A percentile compares a stretch with the other conserved stretches of the same genome.
Conservation (phyloP, 2,329 filamentous ascomycete genomes). For the Exophiala sp. region DNA sequence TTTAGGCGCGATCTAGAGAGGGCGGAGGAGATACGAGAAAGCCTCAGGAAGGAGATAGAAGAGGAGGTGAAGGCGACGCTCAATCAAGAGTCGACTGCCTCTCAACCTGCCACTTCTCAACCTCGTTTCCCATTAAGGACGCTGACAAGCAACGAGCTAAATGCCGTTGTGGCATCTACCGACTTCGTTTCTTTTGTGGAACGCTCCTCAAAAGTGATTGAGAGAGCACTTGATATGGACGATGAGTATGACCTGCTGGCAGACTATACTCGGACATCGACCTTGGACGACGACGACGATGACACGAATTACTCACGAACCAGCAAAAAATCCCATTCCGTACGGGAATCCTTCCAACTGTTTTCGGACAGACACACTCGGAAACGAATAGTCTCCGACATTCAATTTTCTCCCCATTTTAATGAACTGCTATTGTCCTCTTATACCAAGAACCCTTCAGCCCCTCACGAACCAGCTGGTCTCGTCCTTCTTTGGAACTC, state of each 20-base stretch:
- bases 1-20: conserved; percentile 76
- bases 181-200: conserved; percentile 96
- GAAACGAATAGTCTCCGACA: conserved; percentile 92
- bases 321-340: conserved; percentile 26
- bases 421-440: conserved; percentile 88
- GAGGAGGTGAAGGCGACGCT: conserved; percentile 75
- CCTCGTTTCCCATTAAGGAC: conserved; percentile 71
- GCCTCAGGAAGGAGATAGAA: conserved; percentile 83
- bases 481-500: conserved; percentile 96
- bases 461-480: conserved; percentile 88
- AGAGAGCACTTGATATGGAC: conserved; percentile 80
- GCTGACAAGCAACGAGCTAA: conserved; percentile 78
- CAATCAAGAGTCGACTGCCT: conserved; percentile 32
- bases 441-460: conserved; percentile 95
- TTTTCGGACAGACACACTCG: conserved; percentile 95
- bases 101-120: conserved; percentile 43
- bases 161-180: conserved; percentile 83
- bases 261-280: conserved; percentile 82
- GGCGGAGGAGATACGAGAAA: conserved; percentile 84
- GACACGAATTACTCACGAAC: conserved; percentile 39
- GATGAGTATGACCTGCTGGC: conserved; percentile 95
- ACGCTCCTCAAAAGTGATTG: conserved; percentile 92
- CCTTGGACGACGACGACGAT: conserved; percentile 72
- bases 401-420: conserved; percentile 88
- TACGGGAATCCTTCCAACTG: conserved; percentile 85